Evolutionary conservation across 306 rosid genomes (phyloP).

Genomic region (Quercus aquifolioides): DNA sequence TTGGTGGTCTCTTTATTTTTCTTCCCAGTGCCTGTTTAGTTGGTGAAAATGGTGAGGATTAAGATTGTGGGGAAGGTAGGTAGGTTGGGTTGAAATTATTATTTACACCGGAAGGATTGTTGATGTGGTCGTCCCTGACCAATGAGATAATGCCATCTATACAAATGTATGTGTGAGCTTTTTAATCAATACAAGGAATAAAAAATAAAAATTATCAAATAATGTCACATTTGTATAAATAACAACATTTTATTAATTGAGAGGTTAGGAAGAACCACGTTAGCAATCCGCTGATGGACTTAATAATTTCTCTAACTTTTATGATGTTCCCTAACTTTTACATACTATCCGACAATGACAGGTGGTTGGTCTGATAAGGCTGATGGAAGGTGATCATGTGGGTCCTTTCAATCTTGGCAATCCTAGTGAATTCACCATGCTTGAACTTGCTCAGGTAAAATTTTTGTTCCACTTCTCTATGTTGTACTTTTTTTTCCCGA

Average conservation of each 20-base stretch:
- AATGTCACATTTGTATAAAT: too few relatives aligned
- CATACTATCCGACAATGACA: conserved; percentile 9
- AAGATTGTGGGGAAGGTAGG: not conserved
- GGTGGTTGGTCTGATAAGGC: conserved; percentile 87
- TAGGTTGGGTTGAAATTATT: not conserved
- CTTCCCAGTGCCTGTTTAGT: too few relatives aligned
- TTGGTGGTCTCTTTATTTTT: not conserved
- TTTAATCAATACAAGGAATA: too few relatives aligned
- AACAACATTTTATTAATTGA: accelerated
- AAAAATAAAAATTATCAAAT: too few relatives aligned
- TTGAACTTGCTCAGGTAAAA: conserved; percentile 89
- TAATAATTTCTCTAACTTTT: too few relatives aligned
- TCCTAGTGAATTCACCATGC: conserved; percentile 99
- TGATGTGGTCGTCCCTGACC: too few relatives aligned
- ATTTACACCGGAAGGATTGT: too few relatives aligned
- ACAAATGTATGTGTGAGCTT: too few relatives aligned
- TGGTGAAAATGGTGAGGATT: too few relatives aligned
- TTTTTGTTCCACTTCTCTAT: not conserved
- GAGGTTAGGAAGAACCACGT: accelerated
- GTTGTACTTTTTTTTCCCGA: not conserved
- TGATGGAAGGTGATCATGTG: conserved; percentile 91
- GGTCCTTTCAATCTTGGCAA: conserved; percentile 99
- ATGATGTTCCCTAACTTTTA: not conserved
- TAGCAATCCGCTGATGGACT: accelerated
- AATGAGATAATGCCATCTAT: too few relatives aligned